These are phyloP conservation scores for Aspergillus taichungensis DNA, from an alignment of 495 filamentous ascomycete genomes.

Conservation along the genomic window DNA sequence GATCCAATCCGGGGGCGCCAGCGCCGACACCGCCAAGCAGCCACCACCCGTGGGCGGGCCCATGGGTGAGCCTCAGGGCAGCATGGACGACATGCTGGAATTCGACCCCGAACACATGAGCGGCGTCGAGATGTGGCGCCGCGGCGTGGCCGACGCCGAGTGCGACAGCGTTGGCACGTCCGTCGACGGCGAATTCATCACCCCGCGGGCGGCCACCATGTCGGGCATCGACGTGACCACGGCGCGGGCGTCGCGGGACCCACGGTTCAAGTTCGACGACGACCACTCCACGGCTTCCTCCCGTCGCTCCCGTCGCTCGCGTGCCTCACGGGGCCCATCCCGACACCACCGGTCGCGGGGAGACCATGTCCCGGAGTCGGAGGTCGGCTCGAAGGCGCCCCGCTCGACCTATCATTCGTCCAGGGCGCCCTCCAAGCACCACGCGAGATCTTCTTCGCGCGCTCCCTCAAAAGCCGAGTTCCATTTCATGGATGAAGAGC, in stretches of 20 bases:
- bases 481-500: conserved; percentile 22
- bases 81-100: conserved; percentile 52
- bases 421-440: conserved; percentile 9
- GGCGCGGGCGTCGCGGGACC: conserved; percentile 24
- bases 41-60: conserved; percentile 2
- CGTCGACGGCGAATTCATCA: conserved; percentile 83
- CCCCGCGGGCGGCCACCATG: conserved; percentile 59
- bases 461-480: conserved; percentile 17
- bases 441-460: conserved; percentile 8
- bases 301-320: conserved; percentile 32
- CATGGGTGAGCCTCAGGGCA: conserved; percentile 2
- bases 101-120: conserved; percentile 48
- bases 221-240: conserved; percentile 40
- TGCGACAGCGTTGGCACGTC: conserved; percentile 52
- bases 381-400: conserved; percentile 10
- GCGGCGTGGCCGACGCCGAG: conserved; percentile 69
- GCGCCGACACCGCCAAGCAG: conserved; percentile 1
- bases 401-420: conserved; percentile 13
- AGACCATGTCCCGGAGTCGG: conserved; percentile 8
- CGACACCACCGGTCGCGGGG: not conserved
- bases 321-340: conserved; percentile 2
- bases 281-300: conserved; percentile 28
- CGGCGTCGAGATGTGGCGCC: conserved; percentile 71
- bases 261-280: conserved; percentile 34
- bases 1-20: conserved; percentile 41